Conservation (phyloP, 768 basidiomycete species). For the Boletus fagicola region DNA sequence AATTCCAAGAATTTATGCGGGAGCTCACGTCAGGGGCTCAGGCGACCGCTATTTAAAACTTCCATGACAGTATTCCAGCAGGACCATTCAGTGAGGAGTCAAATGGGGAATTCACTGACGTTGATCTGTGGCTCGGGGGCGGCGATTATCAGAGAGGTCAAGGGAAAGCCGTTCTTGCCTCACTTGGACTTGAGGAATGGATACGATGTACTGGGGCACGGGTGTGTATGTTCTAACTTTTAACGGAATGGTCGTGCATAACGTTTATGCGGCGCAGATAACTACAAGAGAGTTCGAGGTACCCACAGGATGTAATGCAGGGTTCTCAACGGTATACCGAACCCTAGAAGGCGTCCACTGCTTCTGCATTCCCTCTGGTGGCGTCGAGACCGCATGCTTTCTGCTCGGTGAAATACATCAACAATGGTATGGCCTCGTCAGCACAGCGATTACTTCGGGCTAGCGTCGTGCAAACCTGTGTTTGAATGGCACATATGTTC, state of each 20-base stretch:
- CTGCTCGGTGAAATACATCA: conserved; percentile 35
- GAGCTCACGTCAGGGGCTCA: conserved; percentile 41
- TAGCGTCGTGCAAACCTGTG: not conserved
- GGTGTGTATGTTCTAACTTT: not conserved
- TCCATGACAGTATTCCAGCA: conserved; percentile 52
- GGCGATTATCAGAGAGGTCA: conserved; percentile 34
- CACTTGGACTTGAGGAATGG: conserved; percentile 34
- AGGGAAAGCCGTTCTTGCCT: conserved; percentile 32
- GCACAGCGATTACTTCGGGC: conserved; percentile 17
- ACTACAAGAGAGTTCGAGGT: conserved; percentile 14
- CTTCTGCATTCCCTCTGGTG: conserved; percentile 13
- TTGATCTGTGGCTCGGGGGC: conserved; percentile 51
- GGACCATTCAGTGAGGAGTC: conserved; percentile 48
- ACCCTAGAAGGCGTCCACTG: conserved; percentile 13
- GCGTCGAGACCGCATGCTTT: conserved; percentile 36
- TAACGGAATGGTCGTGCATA: conserved; percentile 7
- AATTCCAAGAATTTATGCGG: conserved; percentile 8
- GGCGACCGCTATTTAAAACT: conserved; percentile 36
- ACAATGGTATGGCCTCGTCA: conserved; percentile 23
- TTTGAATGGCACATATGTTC: not conserved
- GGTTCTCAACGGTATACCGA: conserved; percentile 6
- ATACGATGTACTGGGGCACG: conserved; percentile 13
- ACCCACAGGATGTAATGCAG: conserved; percentile 11
- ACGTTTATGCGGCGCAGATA: conserved; percentile 17
- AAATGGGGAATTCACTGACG: conserved; percentile 54